Evolutionary conservation across 306 rosid genomes (phyloP).

Genomic region (Oxytropis ochrocephala): DNA sequence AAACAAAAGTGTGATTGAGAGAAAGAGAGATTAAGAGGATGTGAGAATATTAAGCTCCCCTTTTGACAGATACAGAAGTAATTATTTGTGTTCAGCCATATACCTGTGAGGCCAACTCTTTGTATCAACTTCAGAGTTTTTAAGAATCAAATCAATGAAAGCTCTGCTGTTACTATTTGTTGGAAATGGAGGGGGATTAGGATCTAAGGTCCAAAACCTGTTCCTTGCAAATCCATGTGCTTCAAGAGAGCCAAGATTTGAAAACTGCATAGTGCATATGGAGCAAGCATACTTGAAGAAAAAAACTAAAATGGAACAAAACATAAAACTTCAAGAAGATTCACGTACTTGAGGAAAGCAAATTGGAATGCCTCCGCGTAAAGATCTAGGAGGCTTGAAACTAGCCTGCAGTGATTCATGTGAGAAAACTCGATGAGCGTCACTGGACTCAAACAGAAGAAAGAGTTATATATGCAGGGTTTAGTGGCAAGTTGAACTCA

Average conservation of each 20-base stretch:
- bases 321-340: constrained; percentile 1
- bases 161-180: constrained; percentile 39
- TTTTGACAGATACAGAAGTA: not conserved
- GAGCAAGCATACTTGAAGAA: not conserved
- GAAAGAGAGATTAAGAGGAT: not conserved
- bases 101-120: constrained; percentile 75
- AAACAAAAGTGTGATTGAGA: not conserved
- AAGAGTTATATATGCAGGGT: not conserved
- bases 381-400: constrained; percentile 62
- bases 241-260: constrained; percentile 52
- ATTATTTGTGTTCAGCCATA: not conserved
- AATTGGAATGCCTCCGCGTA: constrained; percentile 78
- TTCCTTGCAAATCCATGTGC: constrained; percentile 78
- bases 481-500: not conserved
- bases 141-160: constrained; percentile 59
- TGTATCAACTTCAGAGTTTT: constrained; percentile 50
- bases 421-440: not conserved
- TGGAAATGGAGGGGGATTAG: constrained; percentile 61
- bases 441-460: not conserved
- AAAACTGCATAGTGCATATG: constrained; percentile 62
- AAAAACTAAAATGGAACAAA: not conserved
- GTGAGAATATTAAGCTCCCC: not conserved
- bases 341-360: constrained; percentile 74
- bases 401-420: constrained; percentile 43
- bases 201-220: constrained; percentile 64